A percentile compares a stretch with the other conserved stretches of the same genome.
Evolutionary conservation across 1,284 basidiomycete species (phyloP).

Genomic region (Gomphus bonarii): DNA sequence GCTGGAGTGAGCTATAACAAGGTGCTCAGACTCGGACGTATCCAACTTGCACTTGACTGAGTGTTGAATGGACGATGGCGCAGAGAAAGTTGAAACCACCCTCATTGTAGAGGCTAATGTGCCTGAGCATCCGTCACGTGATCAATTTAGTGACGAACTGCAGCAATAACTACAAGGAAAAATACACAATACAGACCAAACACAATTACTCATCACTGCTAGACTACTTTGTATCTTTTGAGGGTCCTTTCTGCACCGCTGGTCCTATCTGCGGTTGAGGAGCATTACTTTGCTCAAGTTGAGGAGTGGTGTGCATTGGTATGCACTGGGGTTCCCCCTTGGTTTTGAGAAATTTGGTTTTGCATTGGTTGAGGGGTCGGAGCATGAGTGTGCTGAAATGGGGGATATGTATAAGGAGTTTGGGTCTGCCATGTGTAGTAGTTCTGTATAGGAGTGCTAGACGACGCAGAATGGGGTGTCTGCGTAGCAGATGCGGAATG

Average conservation of each 20-base stretch:
- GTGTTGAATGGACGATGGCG: conserved; percentile 49
- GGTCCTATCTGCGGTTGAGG: background rate
- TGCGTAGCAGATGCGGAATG: background rate
- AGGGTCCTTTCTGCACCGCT: background rate
- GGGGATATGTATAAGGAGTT: background rate
- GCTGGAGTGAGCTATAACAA: conserved; percentile 56
- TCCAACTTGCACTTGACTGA: conserved; percentile 52
- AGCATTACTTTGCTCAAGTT: background rate
- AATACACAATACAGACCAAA: no score
- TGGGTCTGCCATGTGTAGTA: conserved; percentile 3
- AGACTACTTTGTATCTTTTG: no score
- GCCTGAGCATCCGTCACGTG: background rate
- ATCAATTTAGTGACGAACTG: background rate
- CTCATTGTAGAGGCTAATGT: conserved; percentile 39
- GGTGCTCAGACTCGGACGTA: conserved; percentile 41
- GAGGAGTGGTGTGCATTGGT: background rate
- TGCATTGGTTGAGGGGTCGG: background rate
- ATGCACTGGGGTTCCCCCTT: background rate
- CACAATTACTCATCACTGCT: no score
- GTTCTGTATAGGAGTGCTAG: background rate
- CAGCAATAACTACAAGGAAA: no score
- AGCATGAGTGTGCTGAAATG: background rate
- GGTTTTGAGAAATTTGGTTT: background rate
- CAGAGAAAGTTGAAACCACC: conserved; percentile 58
- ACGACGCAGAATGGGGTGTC: background rate